Evolutionary conservation across 768 basidiomycete species (phyloP), one percentile per base, ranked within the genome.

Genomic region (Hericium alpestre): DNA sequence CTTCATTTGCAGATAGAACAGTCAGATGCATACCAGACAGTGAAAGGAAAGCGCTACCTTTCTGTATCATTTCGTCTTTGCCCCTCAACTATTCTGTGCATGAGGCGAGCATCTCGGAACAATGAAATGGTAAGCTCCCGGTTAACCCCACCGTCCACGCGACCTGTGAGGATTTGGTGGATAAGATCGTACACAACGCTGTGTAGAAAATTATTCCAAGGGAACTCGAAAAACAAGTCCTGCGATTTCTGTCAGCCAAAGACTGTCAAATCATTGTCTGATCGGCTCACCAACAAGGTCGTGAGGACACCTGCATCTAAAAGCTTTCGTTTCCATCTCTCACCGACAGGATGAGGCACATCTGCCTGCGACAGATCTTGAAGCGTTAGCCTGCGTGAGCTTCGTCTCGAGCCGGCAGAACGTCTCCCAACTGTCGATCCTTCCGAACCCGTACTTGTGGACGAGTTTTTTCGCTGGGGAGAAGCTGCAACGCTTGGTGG

Each of bases 151-250:
- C 76, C 75, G 48, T 93, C 89, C 20, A 93, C 79, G 23, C 84
- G 81, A 13, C 93, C 94, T 1, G 90, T 94, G 56, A 99, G 77
- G 48, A 98, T 86, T 69, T 98, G 96, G 67, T 98, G 96, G 1
- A 98, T 77, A 57, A 96, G 75, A 68, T 99, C 96, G 67, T 98
- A 98, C 16, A 96, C 92, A 32, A 93, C 87, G 65, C 90, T 93
- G 68, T 99, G 96, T 32, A 98, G 72, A 69, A 98, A 98, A 67
- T 98, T 97, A 71, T 99, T 97, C 87, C 90, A 92, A 0, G 94
- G 93, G 65, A 87, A 96, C 59, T 88, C 86, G 67, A 97, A 97
- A 76, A 97, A 97, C 39, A 97, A 76, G 64, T 94, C 90, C 93
- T 95, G 64, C 48, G 53, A 18, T 59, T 40, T 56, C 22, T 46